Evolutionary conservation across 2,329 filamentous ascomycete species (phyloP).

Genomic region (Alternaria arbusti): DNA sequence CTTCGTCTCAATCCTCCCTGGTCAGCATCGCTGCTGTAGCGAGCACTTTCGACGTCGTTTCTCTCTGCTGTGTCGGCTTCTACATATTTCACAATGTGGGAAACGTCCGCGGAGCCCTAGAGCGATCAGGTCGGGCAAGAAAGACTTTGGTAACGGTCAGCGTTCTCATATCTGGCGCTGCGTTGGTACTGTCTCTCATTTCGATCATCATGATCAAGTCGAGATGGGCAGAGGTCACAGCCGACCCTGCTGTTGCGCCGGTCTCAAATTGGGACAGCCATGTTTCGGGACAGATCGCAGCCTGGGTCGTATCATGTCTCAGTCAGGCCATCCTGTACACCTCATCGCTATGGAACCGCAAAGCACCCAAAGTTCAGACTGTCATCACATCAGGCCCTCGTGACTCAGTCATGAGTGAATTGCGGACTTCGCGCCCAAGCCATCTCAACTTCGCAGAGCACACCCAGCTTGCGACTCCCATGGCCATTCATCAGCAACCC

Average conservation of each 20-base stretch:
- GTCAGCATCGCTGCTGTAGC: slow-evolving; percentile 39
- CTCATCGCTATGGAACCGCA: slow-evolving; percentile 32
- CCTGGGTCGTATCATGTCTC: slow-evolving; percentile 42
- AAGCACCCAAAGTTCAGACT: slow-evolving; percentile 23
- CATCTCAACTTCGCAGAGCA: slow-evolving; percentile 35
- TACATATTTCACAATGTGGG: slow-evolving; percentile 40
- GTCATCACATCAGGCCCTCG: slow-evolving; percentile 35
- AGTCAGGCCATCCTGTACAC: slow-evolving; percentile 41
- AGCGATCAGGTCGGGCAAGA: slow-evolving; percentile 24
- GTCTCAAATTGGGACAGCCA: slow-evolving; percentile 29
- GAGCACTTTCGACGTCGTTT: slow-evolving; percentile 38
- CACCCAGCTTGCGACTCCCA: slow-evolving; percentile 32
- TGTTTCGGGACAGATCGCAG: slow-evolving; percentile 45
- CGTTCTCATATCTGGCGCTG: slow-evolving; percentile 29
- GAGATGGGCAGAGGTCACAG: slow-evolving; percentile 26
- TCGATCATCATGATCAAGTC: slow-evolving; percentile 36
- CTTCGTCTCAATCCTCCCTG: slow-evolving; percentile 28
- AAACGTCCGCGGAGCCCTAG: slow-evolving; percentile 33
- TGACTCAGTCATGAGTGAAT: slow-evolving; percentile 47
- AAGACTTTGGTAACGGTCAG: slow-evolving; percentile 27
- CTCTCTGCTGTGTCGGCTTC: slow-evolving; percentile 36
- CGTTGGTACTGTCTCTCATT: slow-evolving; percentile 36
- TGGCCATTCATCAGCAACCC: slow-evolving; percentile 16
- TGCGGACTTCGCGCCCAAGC: slow-evolving; percentile 31
- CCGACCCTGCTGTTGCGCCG: slow-evolving; percentile 14